These are phyloP conservation scores for Botrytis cinerea DNA, from an alignment of 2,329 filamentous ascomycete species.

Conservation along the genomic window DNA sequence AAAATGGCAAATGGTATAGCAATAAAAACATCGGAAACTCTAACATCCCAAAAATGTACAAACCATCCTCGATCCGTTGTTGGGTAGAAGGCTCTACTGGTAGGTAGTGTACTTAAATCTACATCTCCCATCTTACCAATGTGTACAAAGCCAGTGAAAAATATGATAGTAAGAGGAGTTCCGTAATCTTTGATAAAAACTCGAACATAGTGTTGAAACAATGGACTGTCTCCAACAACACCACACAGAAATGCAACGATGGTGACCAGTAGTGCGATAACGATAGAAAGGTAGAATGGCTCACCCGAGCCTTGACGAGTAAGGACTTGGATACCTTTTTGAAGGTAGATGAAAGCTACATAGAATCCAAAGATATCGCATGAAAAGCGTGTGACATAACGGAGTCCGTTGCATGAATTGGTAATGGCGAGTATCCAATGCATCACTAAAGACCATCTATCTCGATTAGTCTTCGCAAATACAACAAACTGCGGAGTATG, in stretches of 20 bases:
- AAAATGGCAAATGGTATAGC: conserved; percentile 85
- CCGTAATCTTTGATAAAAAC: conserved; percentile 90
- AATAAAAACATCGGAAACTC: conserved; percentile 72
- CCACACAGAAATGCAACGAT: conserved; percentile 74
- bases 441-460: conserved; percentile 77
- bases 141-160: conserved; percentile 89
- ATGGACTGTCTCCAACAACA: conserved; percentile 66
- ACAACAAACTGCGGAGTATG: not conserved
- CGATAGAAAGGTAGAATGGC: conserved; percentile 77
- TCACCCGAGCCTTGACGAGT: conserved; percentile 67
- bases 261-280: conserved; percentile 75
- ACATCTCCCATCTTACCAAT: conserved; percentile 79
- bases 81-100: conserved; percentile 75
- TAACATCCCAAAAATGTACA: conserved; percentile 78
- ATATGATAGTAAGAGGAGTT: conserved; percentile 77
- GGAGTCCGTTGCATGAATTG: conserved; percentile 85
- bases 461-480: conserved; percentile 29
- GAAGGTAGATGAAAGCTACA: conserved; percentile 86
- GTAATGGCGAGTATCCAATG: conserved; percentile 82
- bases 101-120: conserved; percentile 70
- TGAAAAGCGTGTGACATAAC: conserved; percentile 86
- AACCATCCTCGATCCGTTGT: conserved; percentile 75
- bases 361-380: conserved; percentile 96
- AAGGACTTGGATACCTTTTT: conserved; percentile 87
- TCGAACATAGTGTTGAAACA: conserved; percentile 74